A percentile compares a stretch with the other conserved stretches of the same genome.
Conservation (phyloP, 257 asterid species). For the Solanum piurae region DNA sequence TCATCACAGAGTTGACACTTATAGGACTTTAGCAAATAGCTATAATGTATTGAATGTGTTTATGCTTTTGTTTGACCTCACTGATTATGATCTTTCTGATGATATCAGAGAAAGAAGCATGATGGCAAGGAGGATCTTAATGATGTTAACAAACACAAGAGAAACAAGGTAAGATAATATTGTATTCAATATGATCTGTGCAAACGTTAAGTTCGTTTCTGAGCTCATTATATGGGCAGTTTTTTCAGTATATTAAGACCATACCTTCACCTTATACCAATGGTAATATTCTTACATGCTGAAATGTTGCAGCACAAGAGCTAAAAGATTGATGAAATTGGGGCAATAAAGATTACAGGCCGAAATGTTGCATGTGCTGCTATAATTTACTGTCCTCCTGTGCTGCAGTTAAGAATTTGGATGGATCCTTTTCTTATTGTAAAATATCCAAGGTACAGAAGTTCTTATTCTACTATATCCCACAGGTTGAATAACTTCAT, state of each 20-base stretch:
- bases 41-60: not conserved
- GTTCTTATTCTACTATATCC: constrained; percentile 3
- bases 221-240: not conserved
- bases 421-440: constrained; percentile 40
- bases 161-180: constrained; percentile 44
- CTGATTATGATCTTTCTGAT: not conserved
- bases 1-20: not conserved
- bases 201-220: not conserved
- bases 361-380: constrained; percentile 32
- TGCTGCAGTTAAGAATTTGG: constrained; percentile 56
- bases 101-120: constrained; percentile 58
- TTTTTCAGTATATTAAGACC: not conserved
- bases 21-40: not conserved
- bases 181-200: not conserved
- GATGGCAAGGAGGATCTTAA: constrained; percentile 48
- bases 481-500: constrained; percentile 8
- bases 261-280: not conserved
- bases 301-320: constrained; percentile 78
- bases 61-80: not conserved
- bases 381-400: constrained; percentile 31
- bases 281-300: constrained; percentile 21
- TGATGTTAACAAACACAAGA: constrained; percentile 58
- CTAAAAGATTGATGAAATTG: constrained; percentile 85
- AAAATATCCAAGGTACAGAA: constrained; percentile 54
- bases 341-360: constrained; percentile 83